Evolutionary conservation across 2,329 filamentous ascomycete genomes (phyloP).

Genomic region (Leptographium radiaticola): DNA sequence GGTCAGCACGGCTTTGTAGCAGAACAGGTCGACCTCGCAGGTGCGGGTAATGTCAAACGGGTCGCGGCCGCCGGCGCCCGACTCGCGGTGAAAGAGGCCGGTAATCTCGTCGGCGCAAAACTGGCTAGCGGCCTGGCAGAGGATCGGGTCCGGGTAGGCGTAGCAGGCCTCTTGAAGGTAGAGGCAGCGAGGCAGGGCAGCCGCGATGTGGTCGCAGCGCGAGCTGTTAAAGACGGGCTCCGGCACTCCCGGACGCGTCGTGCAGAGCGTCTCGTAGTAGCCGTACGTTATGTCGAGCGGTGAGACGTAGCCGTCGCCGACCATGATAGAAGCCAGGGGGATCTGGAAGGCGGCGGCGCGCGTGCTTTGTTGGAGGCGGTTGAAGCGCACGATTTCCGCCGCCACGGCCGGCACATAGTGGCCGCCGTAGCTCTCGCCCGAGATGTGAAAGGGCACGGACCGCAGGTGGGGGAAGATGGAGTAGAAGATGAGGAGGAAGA

Average conservation of each 20-base stretch:
- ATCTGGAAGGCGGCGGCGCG: slow-evolving; percentile 20
- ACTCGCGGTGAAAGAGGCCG: slow-evolving; percentile 32
- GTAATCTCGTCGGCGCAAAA: slow-evolving; percentile 44
- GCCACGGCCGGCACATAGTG: slow-evolving; percentile 45
- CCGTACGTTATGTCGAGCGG: slow-evolving; percentile 39
- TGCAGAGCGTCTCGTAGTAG: slow-evolving; percentile 37
- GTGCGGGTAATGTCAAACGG: slow-evolving; percentile 4
- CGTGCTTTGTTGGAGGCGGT: slow-evolving; percentile 28
- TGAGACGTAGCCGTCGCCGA: slow-evolving; percentile 36
- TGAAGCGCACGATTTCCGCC: slow-evolving; percentile 32
- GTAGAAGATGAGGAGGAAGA: slow-evolving; percentile 3
- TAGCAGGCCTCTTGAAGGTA: slow-evolving; percentile 44
- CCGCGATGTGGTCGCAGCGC: slow-evolving; percentile 6
- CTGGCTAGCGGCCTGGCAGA: slow-evolving; percentile 39
- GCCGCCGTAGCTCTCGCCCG: slow-evolving; percentile 18
- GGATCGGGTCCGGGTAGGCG: slow-evolving; percentile 30
- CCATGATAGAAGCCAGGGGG: slow-evolving; percentile 37
- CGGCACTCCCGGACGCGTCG: slow-evolving; percentile 36
- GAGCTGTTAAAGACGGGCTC: slow-evolving; percentile 36
- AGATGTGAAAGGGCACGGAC: not conserved
- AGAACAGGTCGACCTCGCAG: slow-evolving; percentile 9
- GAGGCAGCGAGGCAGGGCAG: slow-evolving; percentile 15
- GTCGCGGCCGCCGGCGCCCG: slow-evolving; percentile 17
- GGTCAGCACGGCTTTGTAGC: slow-evolving; percentile 49
- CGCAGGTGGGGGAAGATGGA: not conserved